These are phyloP conservation scores for Trebouxia sp. DNA, from an alignment of 139 green algal genomes.

Conservation along the genomic window DNA sequence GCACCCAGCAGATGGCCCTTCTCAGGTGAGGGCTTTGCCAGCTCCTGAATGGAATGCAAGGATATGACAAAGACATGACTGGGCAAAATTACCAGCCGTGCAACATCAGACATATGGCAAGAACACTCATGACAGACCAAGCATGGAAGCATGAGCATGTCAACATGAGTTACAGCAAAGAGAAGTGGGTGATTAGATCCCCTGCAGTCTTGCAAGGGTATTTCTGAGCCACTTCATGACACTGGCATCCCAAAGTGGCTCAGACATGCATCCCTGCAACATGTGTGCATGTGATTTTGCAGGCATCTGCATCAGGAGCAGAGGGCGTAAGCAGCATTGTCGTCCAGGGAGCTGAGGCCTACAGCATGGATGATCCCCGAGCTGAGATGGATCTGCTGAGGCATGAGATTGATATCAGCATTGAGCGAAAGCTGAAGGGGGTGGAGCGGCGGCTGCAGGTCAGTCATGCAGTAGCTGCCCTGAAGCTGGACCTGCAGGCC, in stretches of 20 bases:
- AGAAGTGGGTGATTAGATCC: too few relatives aligned
- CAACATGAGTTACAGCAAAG: too few relatives aligned
- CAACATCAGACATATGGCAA: background rate
- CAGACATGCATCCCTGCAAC: background rate
- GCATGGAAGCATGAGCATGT: too few relatives aligned
- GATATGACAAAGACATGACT: background rate
- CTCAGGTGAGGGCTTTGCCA: background rate
- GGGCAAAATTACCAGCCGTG: too few relatives aligned
- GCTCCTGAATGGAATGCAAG: background rate
- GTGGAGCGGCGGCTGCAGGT: slow-evolving; percentile 16
- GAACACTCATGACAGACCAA: background rate
- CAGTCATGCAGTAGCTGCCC: background rate
- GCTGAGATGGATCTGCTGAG: slow-evolving; percentile 19
- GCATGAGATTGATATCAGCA: slow-evolving; percentile 22
- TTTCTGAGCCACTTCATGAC: too few relatives aligned
- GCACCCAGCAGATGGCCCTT: background rate
- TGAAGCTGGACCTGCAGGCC: background rate
- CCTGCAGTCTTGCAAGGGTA: too few relatives aligned
- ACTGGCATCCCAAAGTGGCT: too few relatives aligned
- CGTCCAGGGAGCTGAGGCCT: background rate
- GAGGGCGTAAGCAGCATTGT: slow-evolving; percentile 9
- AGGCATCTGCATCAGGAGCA: background rate
- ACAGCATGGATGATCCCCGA: background rate
- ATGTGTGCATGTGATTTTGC: background rate
- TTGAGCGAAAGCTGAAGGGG: slow-evolving; percentile 19